A percentile compares a stretch with the other conserved stretches of the same genome.
These are phyloP conservation scores for Hypoxylon fuscum DNA, from an alignment of 495 filamentous ascomycete genomes.

Conservation along the genomic window DNA sequence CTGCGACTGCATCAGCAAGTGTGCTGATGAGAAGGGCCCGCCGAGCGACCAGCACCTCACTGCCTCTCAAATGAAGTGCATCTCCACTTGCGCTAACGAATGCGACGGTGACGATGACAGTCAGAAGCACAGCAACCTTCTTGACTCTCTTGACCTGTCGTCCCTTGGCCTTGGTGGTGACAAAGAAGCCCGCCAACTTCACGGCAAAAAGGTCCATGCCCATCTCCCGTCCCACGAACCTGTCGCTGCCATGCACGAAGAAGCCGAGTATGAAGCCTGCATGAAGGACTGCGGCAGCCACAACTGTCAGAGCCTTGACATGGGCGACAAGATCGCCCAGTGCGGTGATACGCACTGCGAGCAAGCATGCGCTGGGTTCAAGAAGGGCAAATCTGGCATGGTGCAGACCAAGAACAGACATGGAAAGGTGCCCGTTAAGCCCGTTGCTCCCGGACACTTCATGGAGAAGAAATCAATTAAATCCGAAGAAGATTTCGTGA, in stretches of 20 bases:
- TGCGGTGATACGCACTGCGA: slow-evolving; percentile 21
- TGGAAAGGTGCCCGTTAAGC: no score
- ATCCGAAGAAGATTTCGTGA: no score
- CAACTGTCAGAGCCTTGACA: slow-evolving; percentile 17
- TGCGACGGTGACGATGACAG: slow-evolving; percentile 27
- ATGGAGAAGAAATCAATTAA: no score
- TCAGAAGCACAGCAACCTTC: slow-evolving; percentile 1
- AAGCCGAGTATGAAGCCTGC: slow-evolving; percentile 17
- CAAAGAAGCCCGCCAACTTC: not conserved
- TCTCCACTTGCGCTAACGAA: slow-evolving; percentile 3
- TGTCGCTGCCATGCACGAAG: not conserved
- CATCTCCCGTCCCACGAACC: not conserved
- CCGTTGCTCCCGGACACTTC: not conserved
- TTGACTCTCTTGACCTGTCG: not conserved
- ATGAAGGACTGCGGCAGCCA: slow-evolving; percentile 7
- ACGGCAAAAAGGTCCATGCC: not conserved
- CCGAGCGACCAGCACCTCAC: not conserved
- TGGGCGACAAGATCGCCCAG: slow-evolving; percentile 10
- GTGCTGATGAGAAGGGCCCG: slow-evolving; percentile 11
- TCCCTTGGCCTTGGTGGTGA: slow-evolving; percentile 15
- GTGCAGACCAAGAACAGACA: not conserved
- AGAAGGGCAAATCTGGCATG: not conserved
- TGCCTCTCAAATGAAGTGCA: slow-evolving; percentile 19
- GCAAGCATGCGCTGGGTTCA: slow-evolving; percentile 1
- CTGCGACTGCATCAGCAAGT: slow-evolving; percentile 25